Conservation (phyloP, 1,284 basidiomycete genomes). For the Puccinia coronata region DNA sequence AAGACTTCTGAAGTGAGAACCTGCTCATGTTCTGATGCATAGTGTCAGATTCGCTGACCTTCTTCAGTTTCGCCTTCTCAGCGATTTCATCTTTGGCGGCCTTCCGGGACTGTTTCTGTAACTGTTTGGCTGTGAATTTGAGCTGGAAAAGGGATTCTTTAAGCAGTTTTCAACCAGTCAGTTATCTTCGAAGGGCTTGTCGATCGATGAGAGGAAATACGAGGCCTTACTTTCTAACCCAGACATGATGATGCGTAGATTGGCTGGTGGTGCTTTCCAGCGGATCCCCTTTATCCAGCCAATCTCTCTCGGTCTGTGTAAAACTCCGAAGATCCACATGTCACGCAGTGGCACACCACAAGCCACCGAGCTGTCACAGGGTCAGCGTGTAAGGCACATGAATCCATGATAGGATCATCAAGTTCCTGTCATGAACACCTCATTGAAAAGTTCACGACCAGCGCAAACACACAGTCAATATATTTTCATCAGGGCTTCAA, state of each 20-base stretch:
- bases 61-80: constrained; percentile 86
- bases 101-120: constrained; percentile 89
- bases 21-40: too few species aligned
- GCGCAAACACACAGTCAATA: too few species aligned
- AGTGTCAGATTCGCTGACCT: constrained; percentile 67
- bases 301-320: too few species aligned
- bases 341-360: too few species aligned
- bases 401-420: too few species aligned
- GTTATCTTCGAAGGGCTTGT: background rate
- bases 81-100: constrained; percentile 85
- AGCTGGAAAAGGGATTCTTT: constrained; percentile 92
- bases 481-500: too few species aligned
- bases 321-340: background rate
- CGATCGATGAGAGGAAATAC: background rate
- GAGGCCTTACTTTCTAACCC: constrained; percentile 41
- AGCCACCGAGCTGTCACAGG: background rate
- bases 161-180: constrained; percentile 55
- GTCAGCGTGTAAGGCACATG: background rate
- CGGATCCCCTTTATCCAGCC: background rate
- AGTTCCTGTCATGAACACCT: too few species aligned
- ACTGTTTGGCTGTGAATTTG: constrained; percentile 95
- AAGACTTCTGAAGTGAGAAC: background rate
- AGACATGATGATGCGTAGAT: constrained; percentile 31
- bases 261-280: background rate
- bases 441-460: too few species aligned